phyloP scores from a whole-genome alignment of 2,329 filamentous ascomycete genomes.

The Harringtonia lauricola region DNA sequence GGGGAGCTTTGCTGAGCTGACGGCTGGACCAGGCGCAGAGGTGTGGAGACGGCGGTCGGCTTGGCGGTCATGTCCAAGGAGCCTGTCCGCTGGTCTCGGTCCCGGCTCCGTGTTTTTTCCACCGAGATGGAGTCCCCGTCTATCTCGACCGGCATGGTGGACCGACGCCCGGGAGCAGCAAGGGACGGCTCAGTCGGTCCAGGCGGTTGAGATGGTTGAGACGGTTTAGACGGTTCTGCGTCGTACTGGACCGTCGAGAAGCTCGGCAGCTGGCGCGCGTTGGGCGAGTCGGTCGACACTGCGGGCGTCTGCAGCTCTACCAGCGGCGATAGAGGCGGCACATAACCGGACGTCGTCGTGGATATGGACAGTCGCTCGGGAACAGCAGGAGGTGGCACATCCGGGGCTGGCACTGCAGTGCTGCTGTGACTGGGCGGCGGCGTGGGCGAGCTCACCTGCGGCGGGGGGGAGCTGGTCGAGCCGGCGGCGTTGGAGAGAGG shows the following conservation, averaged over 20 bases:
- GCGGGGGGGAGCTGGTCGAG: neutral
- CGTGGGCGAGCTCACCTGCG: neutral
- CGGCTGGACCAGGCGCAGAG: slow-evolving; percentile 15
- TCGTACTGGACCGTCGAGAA: no score
- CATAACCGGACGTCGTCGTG: no score
- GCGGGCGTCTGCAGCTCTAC: slow-evolving; percentile 1
- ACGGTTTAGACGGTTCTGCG: no score
- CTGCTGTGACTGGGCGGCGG: slow-evolving; percentile 5
- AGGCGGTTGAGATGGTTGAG: no score
- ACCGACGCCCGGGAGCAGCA: no score
- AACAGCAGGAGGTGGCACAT: no score
- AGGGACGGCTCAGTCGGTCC: no score
- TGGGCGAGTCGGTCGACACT: no score
- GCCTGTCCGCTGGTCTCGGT: neutral
- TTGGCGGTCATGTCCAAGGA: neutral
- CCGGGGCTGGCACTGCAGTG: neutral
- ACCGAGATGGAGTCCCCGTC: neutral
- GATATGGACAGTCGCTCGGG: no score
- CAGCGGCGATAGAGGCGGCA: neutral
- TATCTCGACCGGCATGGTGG: no score
- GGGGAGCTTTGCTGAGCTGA: slow-evolving; percentile 17
- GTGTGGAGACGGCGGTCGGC: slow-evolving; percentile 6
- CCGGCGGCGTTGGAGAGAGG: neutral
- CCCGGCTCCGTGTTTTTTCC: slow-evolving; percentile 7
- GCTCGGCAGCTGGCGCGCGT: no score